Percentiles rank a stretch among this genome's conserved stretches.
Evolutionary conservation across 176 grass and related monocot species (phyloP).

Genomic region (Canna indica): DNA sequence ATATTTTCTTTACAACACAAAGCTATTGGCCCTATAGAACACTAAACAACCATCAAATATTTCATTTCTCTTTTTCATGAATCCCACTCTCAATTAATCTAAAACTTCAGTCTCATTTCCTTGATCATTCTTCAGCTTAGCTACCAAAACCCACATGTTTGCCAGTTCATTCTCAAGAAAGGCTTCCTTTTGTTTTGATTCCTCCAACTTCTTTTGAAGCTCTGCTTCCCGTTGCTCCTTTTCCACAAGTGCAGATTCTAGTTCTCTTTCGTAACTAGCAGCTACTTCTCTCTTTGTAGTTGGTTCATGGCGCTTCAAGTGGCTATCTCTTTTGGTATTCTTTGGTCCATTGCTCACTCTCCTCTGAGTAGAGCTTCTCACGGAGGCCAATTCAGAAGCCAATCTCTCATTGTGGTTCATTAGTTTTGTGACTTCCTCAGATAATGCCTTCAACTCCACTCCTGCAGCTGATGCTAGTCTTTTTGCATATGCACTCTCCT

Average conservation of each 20-base stretch:
- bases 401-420: conserved; percentile 99
- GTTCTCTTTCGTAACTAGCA: conserved; percentile 53
- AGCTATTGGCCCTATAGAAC: neutral
- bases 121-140: conserved; percentile 76
- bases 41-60: neutral
- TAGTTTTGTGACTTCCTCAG: conserved; percentile 97
- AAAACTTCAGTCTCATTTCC: conserved; percentile 43
- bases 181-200: conserved; percentile 80
- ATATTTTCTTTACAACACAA: conserved; percentile 4
- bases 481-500: conserved; percentile 96
- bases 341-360: conserved; percentile 53
- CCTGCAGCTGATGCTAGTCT: conserved; percentile 92
- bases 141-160: conserved; percentile 96
- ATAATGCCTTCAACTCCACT: conserved; percentile 90
- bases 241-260: conserved; percentile 47
- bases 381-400: conserved; percentile 49
- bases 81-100: conserved; percentile 28
- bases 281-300: conserved; percentile 45
- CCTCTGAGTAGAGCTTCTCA: conserved; percentile 62
- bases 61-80: neutral
- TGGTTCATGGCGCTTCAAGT: conserved; percentile 58
- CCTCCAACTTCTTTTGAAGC: conserved; percentile 68
- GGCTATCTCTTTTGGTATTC: conserved; percentile 51
- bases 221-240: conserved; percentile 80
- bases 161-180: conserved; percentile 89